Evolutionary conservation across 73 alveolate genomes (phyloP).

Genomic region (Blepharisma stoltei): DNA sequence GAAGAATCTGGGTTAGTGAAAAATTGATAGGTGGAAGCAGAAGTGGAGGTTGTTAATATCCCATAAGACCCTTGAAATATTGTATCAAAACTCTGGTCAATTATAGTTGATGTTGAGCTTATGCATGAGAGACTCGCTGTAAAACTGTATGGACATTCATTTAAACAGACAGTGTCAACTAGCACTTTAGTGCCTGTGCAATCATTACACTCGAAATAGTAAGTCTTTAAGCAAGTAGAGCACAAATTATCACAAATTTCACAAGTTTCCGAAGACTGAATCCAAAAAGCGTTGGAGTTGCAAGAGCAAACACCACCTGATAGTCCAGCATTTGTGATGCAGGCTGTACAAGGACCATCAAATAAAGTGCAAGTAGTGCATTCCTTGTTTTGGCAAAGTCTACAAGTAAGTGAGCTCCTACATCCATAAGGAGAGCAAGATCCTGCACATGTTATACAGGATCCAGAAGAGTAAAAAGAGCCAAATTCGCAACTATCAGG

Average conservation of each 20-base stretch:
- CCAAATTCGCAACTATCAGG: background rate
- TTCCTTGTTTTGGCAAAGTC: background rate
- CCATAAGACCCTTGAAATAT: too few relatives aligned
- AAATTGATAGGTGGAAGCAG: too few relatives aligned
- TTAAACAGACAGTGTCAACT: background rate
- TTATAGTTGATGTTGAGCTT: background rate
- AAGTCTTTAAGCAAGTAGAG: too few relatives aligned
- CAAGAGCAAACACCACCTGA: background rate
- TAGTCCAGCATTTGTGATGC: background rate
- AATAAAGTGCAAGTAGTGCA: background rate
- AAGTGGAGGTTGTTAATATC: too few relatives aligned
- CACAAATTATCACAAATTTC: too few relatives aligned
- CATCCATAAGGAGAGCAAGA: background rate
- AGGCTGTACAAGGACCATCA: background rate
- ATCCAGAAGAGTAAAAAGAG: background rate
- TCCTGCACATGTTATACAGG: background rate
- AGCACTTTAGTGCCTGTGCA: too few relatives aligned
- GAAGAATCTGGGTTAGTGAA: too few relatives aligned
- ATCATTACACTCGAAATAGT: too few relatives aligned
- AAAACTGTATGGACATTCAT: constrained; percentile 1
- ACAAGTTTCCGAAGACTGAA: too few relatives aligned
- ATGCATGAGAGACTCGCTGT: background rate
- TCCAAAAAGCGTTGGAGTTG: background rate
- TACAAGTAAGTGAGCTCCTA: background rate
- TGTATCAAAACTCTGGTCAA: too few relatives aligned